Evolutionary conservation across 208 protist genomes (phyloP).

Genomic region (Crithidia thermophila): DNA sequence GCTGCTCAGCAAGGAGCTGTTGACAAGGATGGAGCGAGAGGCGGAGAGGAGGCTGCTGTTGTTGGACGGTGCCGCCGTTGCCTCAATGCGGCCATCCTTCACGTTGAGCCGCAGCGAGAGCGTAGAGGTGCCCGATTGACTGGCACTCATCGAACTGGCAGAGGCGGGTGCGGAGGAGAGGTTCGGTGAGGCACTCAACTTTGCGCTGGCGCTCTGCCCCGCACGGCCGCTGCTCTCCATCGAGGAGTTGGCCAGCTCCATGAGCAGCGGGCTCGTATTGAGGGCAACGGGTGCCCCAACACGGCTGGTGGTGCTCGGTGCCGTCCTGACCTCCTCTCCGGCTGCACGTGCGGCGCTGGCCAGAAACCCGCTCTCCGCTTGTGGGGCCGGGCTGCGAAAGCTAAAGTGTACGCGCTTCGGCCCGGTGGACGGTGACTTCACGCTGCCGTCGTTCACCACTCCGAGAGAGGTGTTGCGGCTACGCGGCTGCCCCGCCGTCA

Average conservation of each 20-base stretch:
- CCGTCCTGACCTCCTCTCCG: not conserved
- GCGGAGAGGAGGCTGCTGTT: not conserved
- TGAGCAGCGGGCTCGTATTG: conserved; percentile 7
- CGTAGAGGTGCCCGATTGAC: not conserved
- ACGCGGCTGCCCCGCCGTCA: not conserved
- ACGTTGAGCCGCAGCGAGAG: conserved; percentile 23
- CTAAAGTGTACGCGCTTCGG: conserved; percentile 17
- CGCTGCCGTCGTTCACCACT: not conserved
- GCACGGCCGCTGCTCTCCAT: not conserved
- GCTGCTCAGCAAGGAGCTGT: not conserved
- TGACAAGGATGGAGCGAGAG: not conserved
- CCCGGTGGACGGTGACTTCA: not conserved
- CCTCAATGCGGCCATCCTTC: conserved; percentile 22
- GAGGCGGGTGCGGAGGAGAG: not conserved
- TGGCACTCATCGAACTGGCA: not conserved
- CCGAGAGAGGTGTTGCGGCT: not conserved
- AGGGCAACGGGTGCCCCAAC: not conserved
- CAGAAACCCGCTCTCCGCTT: not conserved
- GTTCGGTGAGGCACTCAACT: not conserved
- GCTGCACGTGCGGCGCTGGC: not conserved
- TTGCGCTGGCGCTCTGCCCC: not conserved
- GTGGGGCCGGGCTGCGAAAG: not conserved
- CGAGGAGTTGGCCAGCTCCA: not conserved
- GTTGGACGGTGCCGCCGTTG: not conserved
- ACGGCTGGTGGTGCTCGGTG: not conserved